Conservation (phyloP, 352 stramenopile species). For the Phytophthora fragariae region DNA sequence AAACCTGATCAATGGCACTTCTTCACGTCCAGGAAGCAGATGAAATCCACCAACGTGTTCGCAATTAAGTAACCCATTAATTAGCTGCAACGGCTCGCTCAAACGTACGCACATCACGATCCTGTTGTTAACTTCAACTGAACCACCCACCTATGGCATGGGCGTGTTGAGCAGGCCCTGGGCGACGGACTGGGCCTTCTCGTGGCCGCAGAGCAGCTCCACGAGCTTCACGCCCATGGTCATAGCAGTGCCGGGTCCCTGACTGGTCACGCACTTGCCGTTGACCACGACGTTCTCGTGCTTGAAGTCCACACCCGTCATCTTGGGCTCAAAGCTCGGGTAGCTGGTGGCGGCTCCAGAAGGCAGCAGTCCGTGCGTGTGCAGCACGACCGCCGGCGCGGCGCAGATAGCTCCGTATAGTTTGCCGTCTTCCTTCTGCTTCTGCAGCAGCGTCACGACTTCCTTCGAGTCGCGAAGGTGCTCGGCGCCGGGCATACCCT, state of each 20-base stretch:
- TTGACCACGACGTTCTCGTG: slow-evolving; percentile 72
- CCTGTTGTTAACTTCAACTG: not conserved
- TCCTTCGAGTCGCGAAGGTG: slow-evolving; percentile 74
- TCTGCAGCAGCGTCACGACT: slow-evolving; percentile 61
- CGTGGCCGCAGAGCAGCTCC: slow-evolving; percentile 67
- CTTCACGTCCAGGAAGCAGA: too few species aligned
- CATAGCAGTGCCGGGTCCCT: slow-evolving; percentile 82
- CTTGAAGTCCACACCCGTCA: slow-evolving; percentile 59
- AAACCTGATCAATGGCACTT: too few species aligned
- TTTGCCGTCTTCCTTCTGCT: slow-evolving; percentile 71
- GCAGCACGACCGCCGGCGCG: slow-evolving; percentile 72
- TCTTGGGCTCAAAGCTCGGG: slow-evolving; percentile 70
- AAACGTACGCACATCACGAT: not conserved
- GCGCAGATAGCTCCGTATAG: slow-evolving; percentile 84
- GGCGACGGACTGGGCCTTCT: slow-evolving; percentile 71
- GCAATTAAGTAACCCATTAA: not conserved
- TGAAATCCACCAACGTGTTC: too few species aligned
- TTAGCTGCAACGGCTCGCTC: not conserved
- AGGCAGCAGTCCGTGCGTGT: slow-evolving; percentile 66
- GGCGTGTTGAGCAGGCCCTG: slow-evolving; percentile 61
- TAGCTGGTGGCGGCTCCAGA: slow-evolving; percentile 66
- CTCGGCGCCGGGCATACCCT: slow-evolving; percentile 76
- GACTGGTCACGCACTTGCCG: slow-evolving; percentile 81
- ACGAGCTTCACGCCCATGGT: slow-evolving; percentile 86
- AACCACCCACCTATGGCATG: slow-evolving; percentile 21